Percentiles rank a stretch among this genome's conserved stretches.
Conservation (phyloP, 148 eudicot species). For the Fagopyrum esculentum region DNA sequence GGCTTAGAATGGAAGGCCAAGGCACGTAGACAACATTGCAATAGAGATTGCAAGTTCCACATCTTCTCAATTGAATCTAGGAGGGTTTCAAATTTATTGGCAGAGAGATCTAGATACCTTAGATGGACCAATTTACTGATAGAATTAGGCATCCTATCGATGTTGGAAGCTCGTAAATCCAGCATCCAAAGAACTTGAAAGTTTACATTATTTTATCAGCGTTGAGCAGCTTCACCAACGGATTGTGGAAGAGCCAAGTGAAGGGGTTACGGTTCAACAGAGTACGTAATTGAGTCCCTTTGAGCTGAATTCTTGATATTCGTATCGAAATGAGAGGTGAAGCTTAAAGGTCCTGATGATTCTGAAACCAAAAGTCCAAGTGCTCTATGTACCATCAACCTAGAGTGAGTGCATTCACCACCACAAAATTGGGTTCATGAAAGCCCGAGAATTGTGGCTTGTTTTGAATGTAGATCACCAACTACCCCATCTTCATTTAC, state of each 20-base stretch:
- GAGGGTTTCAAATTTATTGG: not conserved
- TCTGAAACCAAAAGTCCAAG: constrained; percentile 27
- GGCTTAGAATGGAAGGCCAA: constrained; percentile 36
- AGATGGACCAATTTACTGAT: constrained; percentile 12
- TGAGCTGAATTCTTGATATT: too few species aligned
- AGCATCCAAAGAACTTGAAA: constrained; percentile 14
- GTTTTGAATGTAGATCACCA: constrained; percentile 74
- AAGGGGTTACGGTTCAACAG: constrained; percentile 95
- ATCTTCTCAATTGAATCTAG: not conserved
- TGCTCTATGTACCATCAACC: constrained; percentile 17
- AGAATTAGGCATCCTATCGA: constrained; percentile 16
- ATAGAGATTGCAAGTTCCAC: constrained; percentile 9
- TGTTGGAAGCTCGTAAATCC: constrained; percentile 5
- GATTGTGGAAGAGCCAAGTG: constrained; percentile 75
- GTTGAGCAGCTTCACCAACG: not conserved
- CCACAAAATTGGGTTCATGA: constrained; percentile 34
- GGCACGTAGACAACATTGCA: constrained; percentile 22
- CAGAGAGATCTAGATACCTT: constrained; percentile 13
- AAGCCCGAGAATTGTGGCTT: constrained; percentile 48
- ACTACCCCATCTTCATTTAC: constrained; percentile 71
- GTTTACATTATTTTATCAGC: not conserved
- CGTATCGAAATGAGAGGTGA: too few species aligned
- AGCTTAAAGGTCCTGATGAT: constrained; percentile 50
- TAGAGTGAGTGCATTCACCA: constrained; percentile 32
- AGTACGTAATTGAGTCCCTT: constrained; percentile 63